Evolutionary conservation across 257 asterid genomes (phyloP), one percentile per base, ranked within the genome.

Genomic region (Phtheirospermum japonicum): DNA sequence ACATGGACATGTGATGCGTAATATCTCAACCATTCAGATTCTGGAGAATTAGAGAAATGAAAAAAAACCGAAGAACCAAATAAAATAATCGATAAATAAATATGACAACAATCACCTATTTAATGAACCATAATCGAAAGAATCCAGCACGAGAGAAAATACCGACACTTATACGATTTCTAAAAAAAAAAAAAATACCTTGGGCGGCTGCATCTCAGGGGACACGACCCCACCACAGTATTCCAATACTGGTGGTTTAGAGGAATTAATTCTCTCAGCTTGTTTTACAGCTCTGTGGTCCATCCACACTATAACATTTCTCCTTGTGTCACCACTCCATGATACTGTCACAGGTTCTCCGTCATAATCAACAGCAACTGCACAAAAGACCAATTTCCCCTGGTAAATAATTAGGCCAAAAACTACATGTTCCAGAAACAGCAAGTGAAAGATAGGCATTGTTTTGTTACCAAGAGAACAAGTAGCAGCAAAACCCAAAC

Each of bases 251-350:
- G 99, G 94, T 16, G 99, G 83, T 46, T 89, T 92, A 33, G 82
- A 85, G 60, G 95, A 82, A 71, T 86, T 92, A 53, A 92, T 92
- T 73, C 81, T 77, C 68, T 92, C 96, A 50, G 97, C 91, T 75
- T 92, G 97, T 58, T 83, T 78, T 57, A 89, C 95, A 77, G 99
- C 97, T 79, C 99, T 80, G 70, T 92, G 99, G 77, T 92, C 99
- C 99, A 92, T 92, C 99, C 99, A 92, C 65, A 89, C 94, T 55
- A 92, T 92, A 66, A 92, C 71, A 77, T 92, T 92, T 75, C 99
- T 83, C 75, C 99, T 86, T 23, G 95, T 36, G 50, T 92, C 99
- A 56, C 89, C 87, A 69, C 95, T 79, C 93, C 73, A 85, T 62
- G 99, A 92, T 79, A 92, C 91, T 9, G 99, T 83, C 33, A 92